Evolutionary conservation across 2,329 filamentous ascomycete genomes (phyloP).

Genomic region (Pseudopyricularia cyperi): DNA sequence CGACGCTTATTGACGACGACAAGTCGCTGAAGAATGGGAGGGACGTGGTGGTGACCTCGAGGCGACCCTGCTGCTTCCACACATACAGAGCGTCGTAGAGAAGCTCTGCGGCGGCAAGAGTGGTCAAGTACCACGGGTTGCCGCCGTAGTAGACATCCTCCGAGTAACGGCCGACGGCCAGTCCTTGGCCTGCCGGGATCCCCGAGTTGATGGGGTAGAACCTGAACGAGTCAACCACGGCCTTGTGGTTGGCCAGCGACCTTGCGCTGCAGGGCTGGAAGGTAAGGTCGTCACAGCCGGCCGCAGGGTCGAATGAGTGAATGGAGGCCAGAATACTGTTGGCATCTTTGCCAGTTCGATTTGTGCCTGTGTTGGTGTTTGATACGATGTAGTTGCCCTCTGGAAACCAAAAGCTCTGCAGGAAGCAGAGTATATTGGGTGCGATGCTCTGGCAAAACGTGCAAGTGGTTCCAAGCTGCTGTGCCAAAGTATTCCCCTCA

Average conservation of each 20-base stretch:
- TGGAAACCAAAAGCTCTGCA: constrained; percentile 60
- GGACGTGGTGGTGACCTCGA: constrained; percentile 52
- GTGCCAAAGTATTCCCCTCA: constrained; percentile 54
- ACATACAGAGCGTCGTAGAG: constrained; percentile 65
- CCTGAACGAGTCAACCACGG: constrained; percentile 63
- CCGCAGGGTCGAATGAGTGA: constrained; percentile 54
- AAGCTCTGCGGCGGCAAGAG: constrained; percentile 65
- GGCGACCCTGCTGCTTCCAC: constrained; percentile 49
- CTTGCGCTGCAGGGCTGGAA: constrained; percentile 66
- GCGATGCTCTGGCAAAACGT: constrained; percentile 49
- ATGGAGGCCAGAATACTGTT: constrained; percentile 58
- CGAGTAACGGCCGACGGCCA: constrained; percentile 53
- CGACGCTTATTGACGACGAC: constrained; percentile 39
- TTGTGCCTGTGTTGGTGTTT: constrained; percentile 50
- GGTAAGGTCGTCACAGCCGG: constrained; percentile 53
- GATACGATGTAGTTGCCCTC: constrained; percentile 48
- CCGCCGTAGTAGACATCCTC: constrained; percentile 66
- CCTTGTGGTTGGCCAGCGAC: constrained; percentile 65
- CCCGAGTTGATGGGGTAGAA: constrained; percentile 59
- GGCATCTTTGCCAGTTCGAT: constrained; percentile 55
- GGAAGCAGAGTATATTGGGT: constrained; percentile 58
- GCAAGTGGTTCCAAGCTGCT: constrained; percentile 47
- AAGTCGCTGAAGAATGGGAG: constrained; percentile 61
- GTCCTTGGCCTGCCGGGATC: constrained; percentile 43
- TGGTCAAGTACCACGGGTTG: constrained; percentile 73